Evolutionary conservation across 352 stramenopile genomes (phyloP), one percentile per base, ranked within the genome.

Genomic region (Globisporangium heterothallicum): DNA sequence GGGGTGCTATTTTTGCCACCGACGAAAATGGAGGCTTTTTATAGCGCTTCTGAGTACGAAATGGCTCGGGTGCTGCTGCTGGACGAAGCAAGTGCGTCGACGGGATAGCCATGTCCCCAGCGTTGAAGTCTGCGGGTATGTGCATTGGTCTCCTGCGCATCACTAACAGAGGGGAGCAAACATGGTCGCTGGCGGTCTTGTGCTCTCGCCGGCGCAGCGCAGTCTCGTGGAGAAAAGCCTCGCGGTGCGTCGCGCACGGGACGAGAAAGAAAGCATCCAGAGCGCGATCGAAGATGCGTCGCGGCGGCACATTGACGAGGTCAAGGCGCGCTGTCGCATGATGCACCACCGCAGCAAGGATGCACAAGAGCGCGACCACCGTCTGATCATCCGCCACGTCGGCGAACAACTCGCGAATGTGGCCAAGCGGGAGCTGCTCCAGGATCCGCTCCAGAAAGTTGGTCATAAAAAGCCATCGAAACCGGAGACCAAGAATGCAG

Each of bases 351-450:
- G 35, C 35, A 30, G 54, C 25, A 35, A 62, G 29, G 43, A 59
- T 19, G 56, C 44, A 3, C 22, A 40, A 0, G 46, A 59, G 30
- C 56, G 60, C 7, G 59, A 71, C 41, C 72, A 66, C 27, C 67
- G 65, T 9, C 64, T 87, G 26, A 74, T 84, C 46, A 70, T 87
- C 50, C 73, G 76, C 10, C 76, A 87, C 40, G 73, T 87, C 16
- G 76, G 73, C 22, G 71, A 83, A 57, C 62, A 81, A 55, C 68
- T 87, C 6, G 76, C 71, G 24, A 68, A 65, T 10, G 59, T 87
- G 14, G 72, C 72, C 14, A 59, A 72, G 29, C 53, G 58, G 35
- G 49, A 74, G 24, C 6, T 40, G 49, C 36, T 56, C 10, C 40
- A 60, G 14, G 13, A 61, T 7, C 55, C 47, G 42, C 49, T n/a